phyloP scores from a whole-genome alignment of 805 yeast genomes.

The Monosporozyma yasuniensis region DNA sequence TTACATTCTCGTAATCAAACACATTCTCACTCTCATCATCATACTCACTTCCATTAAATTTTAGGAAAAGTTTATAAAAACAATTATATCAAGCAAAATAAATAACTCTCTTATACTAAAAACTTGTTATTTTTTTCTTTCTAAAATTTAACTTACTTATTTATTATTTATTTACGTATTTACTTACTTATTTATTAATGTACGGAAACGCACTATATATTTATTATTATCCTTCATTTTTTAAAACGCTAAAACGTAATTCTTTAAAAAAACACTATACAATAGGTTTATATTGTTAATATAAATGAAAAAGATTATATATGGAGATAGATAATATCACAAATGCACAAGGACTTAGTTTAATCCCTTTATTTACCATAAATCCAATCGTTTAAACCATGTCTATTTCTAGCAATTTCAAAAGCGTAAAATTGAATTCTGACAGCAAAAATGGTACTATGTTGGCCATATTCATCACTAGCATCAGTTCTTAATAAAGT shows the following conservation, averaged over 20 bases:
- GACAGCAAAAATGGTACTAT: slow-evolving; percentile 78
- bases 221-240: not conserved
- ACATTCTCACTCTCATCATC: slow-evolving; percentile 11
- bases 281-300: not conserved
- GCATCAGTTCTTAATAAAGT: slow-evolving; percentile 75
- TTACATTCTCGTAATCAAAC: slow-evolving; percentile 15
- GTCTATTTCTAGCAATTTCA: slow-evolving; percentile 87
- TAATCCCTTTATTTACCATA: slow-evolving; percentile 25
- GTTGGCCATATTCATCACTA: slow-evolving; percentile 67
- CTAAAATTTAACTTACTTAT: not conserved
- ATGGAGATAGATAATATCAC: not conserved
- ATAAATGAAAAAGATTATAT: not conserved
- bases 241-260: not conserved
- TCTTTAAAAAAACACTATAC: not conserved
- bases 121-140: not conserved
- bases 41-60: slow-evolving; percentile 1
- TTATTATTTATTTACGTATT: not conserved
- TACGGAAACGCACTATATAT: not conserved
- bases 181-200: not conserved
- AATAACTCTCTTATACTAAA: not conserved
- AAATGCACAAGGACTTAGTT: not conserved
- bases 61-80: not conserved
- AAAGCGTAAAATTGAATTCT: slow-evolving; percentile 92
- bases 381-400: slow-evolving; percentile 89
- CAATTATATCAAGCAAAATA: not conserved